phyloP scores from a whole-genome alignment of 108 stramenopile genomes.

The Mediolabrus comicus region DNA sequence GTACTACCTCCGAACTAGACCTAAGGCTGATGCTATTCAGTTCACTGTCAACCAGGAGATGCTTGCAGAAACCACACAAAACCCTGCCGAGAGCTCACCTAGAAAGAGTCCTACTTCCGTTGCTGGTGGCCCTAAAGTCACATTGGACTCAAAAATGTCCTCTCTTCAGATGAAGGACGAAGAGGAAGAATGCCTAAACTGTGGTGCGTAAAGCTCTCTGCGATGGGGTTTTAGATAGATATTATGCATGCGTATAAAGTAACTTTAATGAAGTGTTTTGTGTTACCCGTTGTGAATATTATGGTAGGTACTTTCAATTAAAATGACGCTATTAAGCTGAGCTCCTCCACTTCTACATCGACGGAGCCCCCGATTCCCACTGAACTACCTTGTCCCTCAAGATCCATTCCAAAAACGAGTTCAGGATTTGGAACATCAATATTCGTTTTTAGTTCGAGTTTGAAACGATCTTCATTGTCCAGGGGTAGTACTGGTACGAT shows the following conservation, averaged over 20 bases:
- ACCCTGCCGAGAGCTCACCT: conserved; percentile 42
- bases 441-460: conserved; percentile 35
- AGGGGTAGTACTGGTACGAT: conserved; percentile 33
- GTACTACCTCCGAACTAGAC: conserved; percentile 98
- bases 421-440: conserved; percentile 44
- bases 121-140: conserved; percentile 24
- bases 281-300: background rate
- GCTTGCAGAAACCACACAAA: conserved; percentile 54
- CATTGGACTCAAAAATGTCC: conserved; percentile 38
- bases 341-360: conserved; percentile 38
- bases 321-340: conserved; percentile 30
- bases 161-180: conserved; percentile 67
- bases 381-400: conserved; percentile 14
- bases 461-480: conserved; percentile 37
- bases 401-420: conserved; percentile 37
- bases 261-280: conserved; percentile 4
- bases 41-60: conserved; percentile 97
- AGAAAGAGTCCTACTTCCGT: conserved; percentile 30
- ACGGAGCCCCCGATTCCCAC: conserved; percentile 40
- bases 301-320: conserved; percentile 2
- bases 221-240: background rate
- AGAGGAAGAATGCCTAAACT: conserved; percentile 87
- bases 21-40: conserved; percentile 99
- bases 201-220: conserved; percentile 71
- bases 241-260: conserved; percentile 1